Conservation (phyloP, 2,329 filamentous ascomycete species). For the Colletotrichum limetticola region DNA sequence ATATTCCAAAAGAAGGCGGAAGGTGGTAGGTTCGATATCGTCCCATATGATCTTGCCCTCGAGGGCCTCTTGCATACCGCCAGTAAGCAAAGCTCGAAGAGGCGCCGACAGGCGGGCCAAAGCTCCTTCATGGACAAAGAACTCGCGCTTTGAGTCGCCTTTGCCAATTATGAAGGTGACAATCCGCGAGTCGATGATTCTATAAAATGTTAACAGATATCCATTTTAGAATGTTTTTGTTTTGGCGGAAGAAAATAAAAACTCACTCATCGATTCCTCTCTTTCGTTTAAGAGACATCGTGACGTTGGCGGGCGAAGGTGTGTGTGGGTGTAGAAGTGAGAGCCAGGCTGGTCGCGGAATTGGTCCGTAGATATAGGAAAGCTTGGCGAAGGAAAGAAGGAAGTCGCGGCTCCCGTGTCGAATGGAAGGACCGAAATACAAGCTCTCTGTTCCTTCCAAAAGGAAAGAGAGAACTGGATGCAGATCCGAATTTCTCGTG, state of each 20-base stretch:
- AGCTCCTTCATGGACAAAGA: neutral
- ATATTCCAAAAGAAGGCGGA: neutral
- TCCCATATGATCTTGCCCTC: neutral
- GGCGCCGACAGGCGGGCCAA: neutral
- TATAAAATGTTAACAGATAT: neutral
- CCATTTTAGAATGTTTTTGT: too few species aligned
- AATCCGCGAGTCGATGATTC: neutral
- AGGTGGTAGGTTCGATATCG: neutral
- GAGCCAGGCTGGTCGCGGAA: neutral
- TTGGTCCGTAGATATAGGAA: neutral
- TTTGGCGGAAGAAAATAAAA: rapidly evolving
- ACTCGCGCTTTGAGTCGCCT: neutral
- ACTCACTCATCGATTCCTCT: neutral
- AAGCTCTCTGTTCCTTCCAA: neutral
- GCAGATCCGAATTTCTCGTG: neutral
- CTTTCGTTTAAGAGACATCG: neutral
- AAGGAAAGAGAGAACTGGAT: neutral
- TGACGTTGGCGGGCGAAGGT: neutral
- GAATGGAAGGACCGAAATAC: neutral
- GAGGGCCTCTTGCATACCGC: neutral
- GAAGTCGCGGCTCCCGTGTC: neutral
- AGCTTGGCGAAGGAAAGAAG: neutral
- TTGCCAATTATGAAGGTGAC: neutral
- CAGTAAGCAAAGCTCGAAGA: neutral
- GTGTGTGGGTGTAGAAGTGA: neutral